phyloP scores from a whole-genome alignment of 805 yeast species.

The Yarrowia sp. region DNA sequence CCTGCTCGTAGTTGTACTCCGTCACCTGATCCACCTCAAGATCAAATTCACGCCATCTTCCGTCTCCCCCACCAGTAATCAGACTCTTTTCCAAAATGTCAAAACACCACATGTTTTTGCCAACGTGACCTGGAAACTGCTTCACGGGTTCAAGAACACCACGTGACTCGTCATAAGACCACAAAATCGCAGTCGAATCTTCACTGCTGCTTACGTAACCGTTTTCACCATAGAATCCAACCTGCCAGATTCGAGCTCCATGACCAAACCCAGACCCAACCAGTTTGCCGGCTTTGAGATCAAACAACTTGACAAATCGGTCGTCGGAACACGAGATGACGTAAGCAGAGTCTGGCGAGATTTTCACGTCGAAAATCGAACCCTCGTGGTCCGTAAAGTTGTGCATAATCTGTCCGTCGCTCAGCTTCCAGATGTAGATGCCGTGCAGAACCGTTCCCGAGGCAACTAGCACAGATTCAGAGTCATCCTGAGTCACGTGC shows the following conservation, averaged over 20 bases:
- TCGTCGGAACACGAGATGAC: constrained; percentile 90
- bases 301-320: constrained; percentile 78
- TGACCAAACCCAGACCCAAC: constrained; percentile 94
- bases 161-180: constrained; percentile 48
- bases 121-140: constrained; percentile 68
- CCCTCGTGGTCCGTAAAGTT: constrained; percentile 80
- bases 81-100: constrained; percentile 55
- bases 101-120: constrained; percentile 81
- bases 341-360: constrained; percentile 52
- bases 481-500: constrained; percentile 36
- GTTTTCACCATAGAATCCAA: constrained; percentile 50
- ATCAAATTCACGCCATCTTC: constrained; percentile 51
- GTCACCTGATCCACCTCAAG: constrained; percentile 41
- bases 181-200: constrained; percentile 77
- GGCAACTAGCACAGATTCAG: constrained; percentile 51
- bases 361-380: constrained; percentile 76
- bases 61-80: constrained; percentile 89
- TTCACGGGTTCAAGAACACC: constrained; percentile 42
- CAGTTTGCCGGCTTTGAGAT: constrained; percentile 52
- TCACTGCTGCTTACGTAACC: constrained; percentile 70
- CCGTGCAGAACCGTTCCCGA: constrained; percentile 96
- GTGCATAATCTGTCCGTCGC: constrained; percentile 45
- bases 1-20: background rate
- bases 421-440: constrained; percentile 63
- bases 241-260: constrained; percentile 86